Conservation (phyloP, 495 filamentous ascomycete genomes). For the Choiromyces venosus region DNA sequence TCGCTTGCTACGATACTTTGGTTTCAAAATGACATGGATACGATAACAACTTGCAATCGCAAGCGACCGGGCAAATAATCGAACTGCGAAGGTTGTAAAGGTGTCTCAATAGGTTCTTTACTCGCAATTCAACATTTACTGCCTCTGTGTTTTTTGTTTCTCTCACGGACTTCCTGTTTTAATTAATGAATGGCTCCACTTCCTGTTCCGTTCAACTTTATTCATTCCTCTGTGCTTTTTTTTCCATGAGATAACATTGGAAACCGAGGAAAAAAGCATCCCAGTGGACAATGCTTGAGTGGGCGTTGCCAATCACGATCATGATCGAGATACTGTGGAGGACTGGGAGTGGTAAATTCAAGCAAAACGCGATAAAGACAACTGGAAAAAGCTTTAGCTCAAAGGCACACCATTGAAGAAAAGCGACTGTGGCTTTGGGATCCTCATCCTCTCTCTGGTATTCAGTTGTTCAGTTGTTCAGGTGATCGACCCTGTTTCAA, state of each 20-base stretch:
- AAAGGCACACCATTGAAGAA: constrained; percentile 10
- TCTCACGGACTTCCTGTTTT: not conserved
- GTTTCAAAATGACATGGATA: not conserved
- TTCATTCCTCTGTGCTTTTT: not conserved
- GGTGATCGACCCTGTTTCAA: constrained; percentile 38
- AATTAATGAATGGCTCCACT: not conserved
- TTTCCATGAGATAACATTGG: no score
- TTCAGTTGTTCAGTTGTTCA: constrained; percentile 32
- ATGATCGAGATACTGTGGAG: constrained; percentile 9
- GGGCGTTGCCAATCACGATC: constrained; percentile 4
- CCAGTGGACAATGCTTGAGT: not conserved
- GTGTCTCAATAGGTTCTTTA: not conserved
- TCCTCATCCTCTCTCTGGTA: constrained; percentile 19
- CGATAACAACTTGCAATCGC: not conserved
- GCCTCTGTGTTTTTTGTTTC: not conserved
- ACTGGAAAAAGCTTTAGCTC: constrained; percentile 14
- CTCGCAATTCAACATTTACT: not conserved
- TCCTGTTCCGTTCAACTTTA: not conserved
- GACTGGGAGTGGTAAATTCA: not conserved
- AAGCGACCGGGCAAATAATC: not conserved
- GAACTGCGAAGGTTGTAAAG: not conserved
- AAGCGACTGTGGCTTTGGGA: constrained; percentile 15
- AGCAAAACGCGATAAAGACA: constrained; percentile 26
- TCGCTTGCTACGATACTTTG: not conserved
- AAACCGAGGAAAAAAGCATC: constrained; percentile 3